Percentiles rank a stretch among this genome's conserved stretches.
phyloP scores from a whole-genome alignment of 2,329 filamentous ascomycete genomes.

The Hypoxylon sp. region DNA sequence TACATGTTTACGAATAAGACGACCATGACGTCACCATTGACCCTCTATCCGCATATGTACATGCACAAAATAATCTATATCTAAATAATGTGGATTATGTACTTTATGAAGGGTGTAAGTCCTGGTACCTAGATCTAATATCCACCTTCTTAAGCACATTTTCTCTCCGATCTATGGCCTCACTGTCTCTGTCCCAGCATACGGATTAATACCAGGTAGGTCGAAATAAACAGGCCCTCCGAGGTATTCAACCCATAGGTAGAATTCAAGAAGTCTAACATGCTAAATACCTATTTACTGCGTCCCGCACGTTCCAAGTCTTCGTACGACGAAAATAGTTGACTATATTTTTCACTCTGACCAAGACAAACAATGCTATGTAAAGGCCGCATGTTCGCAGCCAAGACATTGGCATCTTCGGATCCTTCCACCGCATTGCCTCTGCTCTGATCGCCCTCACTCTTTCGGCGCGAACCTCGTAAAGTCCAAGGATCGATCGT shows the following conservation, averaged over 20 bases:
- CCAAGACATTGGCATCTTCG: conserved; percentile 39
- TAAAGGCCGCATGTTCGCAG: conserved; percentile 28
- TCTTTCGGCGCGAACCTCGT: conserved; percentile 24
- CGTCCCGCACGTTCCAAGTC: conserved; percentile 24
- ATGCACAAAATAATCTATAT: not conserved
- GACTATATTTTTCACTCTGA: conserved; percentile 15
- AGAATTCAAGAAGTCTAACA: not conserved
- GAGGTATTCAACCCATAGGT: too few species aligned
- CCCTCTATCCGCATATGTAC: not conserved
- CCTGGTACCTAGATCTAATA: not conserved
- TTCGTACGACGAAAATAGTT: conserved; percentile 20
- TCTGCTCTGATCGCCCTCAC: conserved; percentile 26
- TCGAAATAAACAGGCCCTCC: too few species aligned
- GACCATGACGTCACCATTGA: conserved; percentile 22
- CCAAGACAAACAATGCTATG: conserved; percentile 28
- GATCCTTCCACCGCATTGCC: conserved; percentile 38
- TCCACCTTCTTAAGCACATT: not conserved
- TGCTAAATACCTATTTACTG: conserved; percentile 28
- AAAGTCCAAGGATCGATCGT: conserved; percentile 27
- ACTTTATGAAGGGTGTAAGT: not conserved
- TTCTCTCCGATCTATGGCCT: not conserved
- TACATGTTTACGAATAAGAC: conserved; percentile 1
- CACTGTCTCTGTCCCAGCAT: not conserved
- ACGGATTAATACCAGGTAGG: not conserved
- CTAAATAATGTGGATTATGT: not conserved